Conservation (phyloP, 331 rosid species). For the Rosa hybrid region DNA sequence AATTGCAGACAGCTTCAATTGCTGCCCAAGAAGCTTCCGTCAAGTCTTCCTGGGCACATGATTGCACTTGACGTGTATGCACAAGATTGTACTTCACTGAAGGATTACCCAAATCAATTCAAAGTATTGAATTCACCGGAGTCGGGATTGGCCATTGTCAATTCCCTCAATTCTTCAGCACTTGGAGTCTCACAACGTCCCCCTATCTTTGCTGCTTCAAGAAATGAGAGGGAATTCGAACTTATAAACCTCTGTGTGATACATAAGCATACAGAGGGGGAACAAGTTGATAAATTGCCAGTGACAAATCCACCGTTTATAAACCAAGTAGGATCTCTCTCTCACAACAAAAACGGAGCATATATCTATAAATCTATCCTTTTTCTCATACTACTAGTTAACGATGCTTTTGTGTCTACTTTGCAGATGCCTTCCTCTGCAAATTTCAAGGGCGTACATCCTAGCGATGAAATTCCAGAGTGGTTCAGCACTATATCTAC, state of each 20-base stretch:
- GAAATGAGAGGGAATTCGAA: no score
- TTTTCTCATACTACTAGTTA: not conserved
- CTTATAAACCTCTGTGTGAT: no score
- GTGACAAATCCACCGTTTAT: no score
- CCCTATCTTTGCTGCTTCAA: no score
- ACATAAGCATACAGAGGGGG: no score
- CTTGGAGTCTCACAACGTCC: no score
- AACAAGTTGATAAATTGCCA: no score
- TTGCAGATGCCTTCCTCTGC: not conserved
- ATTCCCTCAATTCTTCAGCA: not conserved
- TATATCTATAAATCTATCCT: no score
- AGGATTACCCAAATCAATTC: constrained; percentile 7
- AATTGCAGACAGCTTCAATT: not conserved
- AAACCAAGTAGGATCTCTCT: no score
- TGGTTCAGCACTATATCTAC: not conserved
- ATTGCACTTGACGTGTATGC: not conserved
- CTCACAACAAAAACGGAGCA: no score
- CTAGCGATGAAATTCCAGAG: not conserved
- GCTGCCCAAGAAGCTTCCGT: constrained; percentile 11
- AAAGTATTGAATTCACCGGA: not conserved
- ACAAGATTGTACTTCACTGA: constrained; percentile 14
- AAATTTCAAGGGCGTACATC: not conserved
- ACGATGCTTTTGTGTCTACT: not conserved
- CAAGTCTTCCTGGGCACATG: no score
- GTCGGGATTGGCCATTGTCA: not conserved